phyloP scores from a whole-genome alignment of 257 asterid genomes.

The Forsythia suspensa region DNA sequence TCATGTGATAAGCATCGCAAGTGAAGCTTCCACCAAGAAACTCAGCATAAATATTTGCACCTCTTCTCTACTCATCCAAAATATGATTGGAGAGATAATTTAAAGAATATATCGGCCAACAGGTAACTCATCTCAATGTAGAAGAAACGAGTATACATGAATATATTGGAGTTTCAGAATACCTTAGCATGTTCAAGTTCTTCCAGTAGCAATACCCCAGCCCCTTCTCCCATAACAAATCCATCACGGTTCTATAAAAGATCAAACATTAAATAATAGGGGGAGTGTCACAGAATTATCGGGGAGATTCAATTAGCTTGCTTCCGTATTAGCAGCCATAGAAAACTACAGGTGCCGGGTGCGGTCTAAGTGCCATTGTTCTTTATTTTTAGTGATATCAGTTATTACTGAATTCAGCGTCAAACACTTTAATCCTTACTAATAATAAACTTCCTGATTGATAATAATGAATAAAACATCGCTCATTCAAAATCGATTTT shows the following conservation, averaged over 20 bases:
- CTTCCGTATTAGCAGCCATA: too few relatives aligned
- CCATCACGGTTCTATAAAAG: slow-evolving; percentile 85
- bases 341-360: too few relatives aligned
- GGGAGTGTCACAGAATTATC: neutral
- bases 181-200: slow-evolving; percentile 99
- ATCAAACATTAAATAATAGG: slow-evolving; percentile 9
- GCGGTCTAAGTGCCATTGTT: too few relatives aligned
- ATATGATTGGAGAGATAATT: slow-evolving; percentile 17
- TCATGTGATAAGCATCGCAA: slow-evolving; percentile 97
- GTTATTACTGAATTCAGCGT: too few relatives aligned
- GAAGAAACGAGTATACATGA: too few relatives aligned
- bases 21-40: slow-evolving; percentile 99
- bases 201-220: slow-evolving; percentile 91
- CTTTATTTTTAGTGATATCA: too few relatives aligned
- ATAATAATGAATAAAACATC: neutral
- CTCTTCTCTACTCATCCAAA: slow-evolving; percentile 64
- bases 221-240: slow-evolving; percentile 98
- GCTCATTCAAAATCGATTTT: neutral
- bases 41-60: slow-evolving; percentile 93
- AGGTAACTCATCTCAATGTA: neutral
- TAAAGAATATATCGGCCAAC: slow-evolving; percentile 16
- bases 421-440: too few relatives aligned
- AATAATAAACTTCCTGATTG: too few relatives aligned
- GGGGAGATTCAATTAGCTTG: too few relatives aligned
- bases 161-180: neutral